Base-by-base conservation (phyloP, 2,329 filamentous ascomycete species). In the Pseudopyricularia javanii region DNA sequence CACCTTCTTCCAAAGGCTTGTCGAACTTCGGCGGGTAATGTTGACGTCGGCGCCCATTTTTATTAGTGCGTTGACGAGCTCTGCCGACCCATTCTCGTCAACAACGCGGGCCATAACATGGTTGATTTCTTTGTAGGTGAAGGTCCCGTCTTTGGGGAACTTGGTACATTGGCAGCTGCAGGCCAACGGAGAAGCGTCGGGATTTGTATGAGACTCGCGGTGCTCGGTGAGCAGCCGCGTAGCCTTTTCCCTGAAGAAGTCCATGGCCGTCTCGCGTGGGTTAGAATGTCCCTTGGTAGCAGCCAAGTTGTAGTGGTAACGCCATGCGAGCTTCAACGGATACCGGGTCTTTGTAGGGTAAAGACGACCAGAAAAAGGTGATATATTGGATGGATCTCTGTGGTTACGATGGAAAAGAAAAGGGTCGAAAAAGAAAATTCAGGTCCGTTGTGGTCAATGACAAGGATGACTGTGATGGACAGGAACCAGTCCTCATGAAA, bases 151-250 rank as follows among this genome's bases (percentile, higher is more conserved):
- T 20, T 52, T 52, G 22, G 50, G 50, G 57, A 69, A 75, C 60
- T 78, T 74, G 60, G 50, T 45, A 40, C 50, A 52, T 28, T 52
- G 50, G 50, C 50, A 52, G 4, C 32, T 52, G 37, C 50, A 52
- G n/a, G 37, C 50, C 24, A 47, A n/a, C 5, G 50, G 50, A 26
- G 50, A 52, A 43, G 24, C 20, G 17, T 52, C 35, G 9, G 50
- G 50, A 28, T 52, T 40, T 24, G 50, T 40, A 22, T 52, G 50
- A 12, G 37, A 35, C 50, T 52, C 50, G 17, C 50, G 50, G 28
- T 52, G 50, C 50, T 52, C 50, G 12, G 28, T 22, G 14, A 52
- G 24, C 15, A 52, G 37, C 20, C 47, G 50, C 22, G 50, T 45
- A 20, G 50, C 50, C 50, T 52, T 52, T 32, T 52, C 50, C 37